Evolutionary conservation across 2,329 filamentous ascomycete genomes (phyloP), one percentile per base, ranked within the genome.

Genomic region (Pseudocercospora ulei): DNA sequence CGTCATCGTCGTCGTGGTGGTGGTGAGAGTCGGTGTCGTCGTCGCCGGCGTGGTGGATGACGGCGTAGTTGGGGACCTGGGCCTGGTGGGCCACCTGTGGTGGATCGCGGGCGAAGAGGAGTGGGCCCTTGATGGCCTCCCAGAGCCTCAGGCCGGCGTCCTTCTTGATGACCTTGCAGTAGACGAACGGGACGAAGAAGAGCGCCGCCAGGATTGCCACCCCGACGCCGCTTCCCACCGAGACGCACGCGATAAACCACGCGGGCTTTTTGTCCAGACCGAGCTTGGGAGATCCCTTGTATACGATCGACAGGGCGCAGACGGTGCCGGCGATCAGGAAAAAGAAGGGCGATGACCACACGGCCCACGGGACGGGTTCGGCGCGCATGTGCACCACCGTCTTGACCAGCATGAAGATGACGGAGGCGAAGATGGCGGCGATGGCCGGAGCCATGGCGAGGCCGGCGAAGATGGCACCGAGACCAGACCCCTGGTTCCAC

Each of bases 111-210:
- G 35, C 43, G 33, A 50, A 42, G 4, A 64, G 50, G 5, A 60
- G 41, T 13, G 57, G 57, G 0, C 74, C 75, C 9, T 67, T 56
- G 43, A 67, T 49, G 39, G 77, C 62, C 44, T 77, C 65, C 55
- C 65, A 77, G 57, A 65, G 59, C 46, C 68, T 68, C 43, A 81
- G 61, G 51, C 73, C 60, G 71, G 75, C 72, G 61, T 81, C 75
- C 48, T 77, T 67, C 59, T 69, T 61, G 58, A 79, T 60, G 50
- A 81, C 64, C 31, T 70, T 65, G 41, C 71, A 67, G 57, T 76
- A 70, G 39, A 78, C 54, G 63, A 69, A 78, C 3, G 75, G 74
- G 7, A 76, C 63, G 43, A 78, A 68, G 57, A 75, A 75, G 41
- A 71, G 43, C 34, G 54, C 56, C 44, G 72, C 57, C 8, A 78